Evolutionary conservation across 176 grass and related monocot genomes (phyloP).

Genomic region (Pontederia paniculata): DNA sequence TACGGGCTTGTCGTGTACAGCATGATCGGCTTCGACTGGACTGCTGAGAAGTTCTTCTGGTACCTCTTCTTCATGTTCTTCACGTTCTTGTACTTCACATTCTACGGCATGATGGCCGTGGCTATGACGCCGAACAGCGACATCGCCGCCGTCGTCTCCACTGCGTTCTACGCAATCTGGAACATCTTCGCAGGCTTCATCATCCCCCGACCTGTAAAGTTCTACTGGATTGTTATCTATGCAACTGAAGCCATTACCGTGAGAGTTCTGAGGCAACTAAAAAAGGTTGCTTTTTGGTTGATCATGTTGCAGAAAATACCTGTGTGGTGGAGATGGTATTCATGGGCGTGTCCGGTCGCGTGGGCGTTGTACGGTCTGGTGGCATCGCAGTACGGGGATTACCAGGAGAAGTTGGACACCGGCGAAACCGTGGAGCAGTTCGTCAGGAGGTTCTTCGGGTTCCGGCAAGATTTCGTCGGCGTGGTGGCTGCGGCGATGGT

Average conservation of each 20-base stretch:
- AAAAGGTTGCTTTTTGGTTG: not conserved
- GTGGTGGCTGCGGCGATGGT: not conserved
- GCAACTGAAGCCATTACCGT: not conserved
- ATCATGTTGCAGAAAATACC: not conserved
- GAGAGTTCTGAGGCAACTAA: too few species aligned
- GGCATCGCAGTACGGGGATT: slow-evolving; percentile 6
- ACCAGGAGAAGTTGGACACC: not conserved
- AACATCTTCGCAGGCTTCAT: slow-evolving; percentile 12
- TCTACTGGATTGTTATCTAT: not conserved
- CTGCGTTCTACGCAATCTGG: slow-evolving; percentile 21
- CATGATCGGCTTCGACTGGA: slow-evolving; percentile 8
- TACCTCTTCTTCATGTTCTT: slow-evolving; percentile 62
- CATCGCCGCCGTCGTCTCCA: slow-evolving; percentile 8
- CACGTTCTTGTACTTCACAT: slow-evolving; percentile 26
- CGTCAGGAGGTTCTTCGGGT: slow-evolving; percentile 7
- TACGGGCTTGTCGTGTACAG: slow-evolving; percentile 6
- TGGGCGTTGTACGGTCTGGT: slow-evolving; percentile 12
- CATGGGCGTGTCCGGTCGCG: slow-evolving; percentile 5
- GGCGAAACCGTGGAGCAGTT: not conserved
- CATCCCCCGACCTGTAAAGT: slow-evolving; percentile 20
- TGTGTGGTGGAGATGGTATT: slow-evolving; percentile 21
- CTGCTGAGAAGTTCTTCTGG: slow-evolving; percentile 37
- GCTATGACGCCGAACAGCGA: slow-evolving; percentile 13
- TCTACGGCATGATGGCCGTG: slow-evolving; percentile 19
- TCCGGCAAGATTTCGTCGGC: slow-evolving; percentile 3